These are phyloP conservation scores for Byssothecium circinans DNA, from an alignment of 2,329 filamentous ascomycete species.

Conservation along the genomic window DNA sequence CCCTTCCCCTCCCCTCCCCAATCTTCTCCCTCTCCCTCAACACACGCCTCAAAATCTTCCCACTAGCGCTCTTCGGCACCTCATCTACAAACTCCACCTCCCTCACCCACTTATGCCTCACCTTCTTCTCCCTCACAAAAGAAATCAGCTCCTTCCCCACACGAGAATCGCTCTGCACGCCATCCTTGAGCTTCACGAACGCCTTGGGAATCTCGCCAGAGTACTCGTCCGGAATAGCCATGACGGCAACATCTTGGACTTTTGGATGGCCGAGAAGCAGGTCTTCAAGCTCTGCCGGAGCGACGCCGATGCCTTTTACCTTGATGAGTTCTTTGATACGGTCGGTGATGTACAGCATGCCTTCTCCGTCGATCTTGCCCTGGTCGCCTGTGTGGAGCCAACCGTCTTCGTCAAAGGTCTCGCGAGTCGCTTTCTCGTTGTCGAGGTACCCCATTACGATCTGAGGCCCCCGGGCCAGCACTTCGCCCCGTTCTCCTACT, in stretches of 20 bases:
- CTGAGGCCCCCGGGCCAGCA: conserved; percentile 53
- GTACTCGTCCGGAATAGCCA: conserved; percentile 58
- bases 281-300: conserved; percentile 66
- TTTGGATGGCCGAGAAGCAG: conserved; percentile 59
- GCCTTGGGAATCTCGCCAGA: conserved; percentile 52
- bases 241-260: conserved; percentile 61
- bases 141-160: conserved; percentile 47
- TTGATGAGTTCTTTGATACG: conserved; percentile 71
- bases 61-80: conserved; percentile 52
- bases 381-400: conserved; percentile 63
- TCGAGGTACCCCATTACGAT: conserved; percentile 55
- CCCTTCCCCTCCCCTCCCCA: conserved; percentile 31
- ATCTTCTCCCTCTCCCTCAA: conserved; percentile 48
- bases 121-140: conserved; percentile 50
- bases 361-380: conserved; percentile 58
- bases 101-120: conserved; percentile 51
- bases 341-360: conserved; percentile 61
- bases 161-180: conserved; percentile 28
- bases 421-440: conserved; percentile 46
- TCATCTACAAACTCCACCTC: conserved; percentile 51
- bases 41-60: conserved; percentile 52
- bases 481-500: conserved; percentile 56
- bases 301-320: conserved; percentile 64
- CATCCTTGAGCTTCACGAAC: conserved; percentile 47
- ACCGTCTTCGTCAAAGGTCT: conserved; percentile 52